phyloP scores from a whole-genome alignment of 140 eudicot species.

The Senecio squalidus region DNA sequence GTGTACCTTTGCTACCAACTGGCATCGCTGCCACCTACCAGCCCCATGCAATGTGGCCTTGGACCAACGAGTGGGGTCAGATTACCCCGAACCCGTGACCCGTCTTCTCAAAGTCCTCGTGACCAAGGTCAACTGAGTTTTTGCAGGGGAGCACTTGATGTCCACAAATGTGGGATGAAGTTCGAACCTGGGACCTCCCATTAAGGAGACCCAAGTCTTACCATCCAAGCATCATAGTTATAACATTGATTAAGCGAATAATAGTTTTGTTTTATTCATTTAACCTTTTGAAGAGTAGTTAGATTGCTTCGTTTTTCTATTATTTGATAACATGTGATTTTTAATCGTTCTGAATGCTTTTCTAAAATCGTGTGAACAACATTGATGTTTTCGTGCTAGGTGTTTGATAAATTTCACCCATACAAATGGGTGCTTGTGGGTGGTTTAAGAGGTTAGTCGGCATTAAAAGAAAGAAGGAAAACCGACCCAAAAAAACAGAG shows the following conservation, averaged over 20 bases:
- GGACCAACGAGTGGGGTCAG: no score
- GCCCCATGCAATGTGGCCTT: no score
- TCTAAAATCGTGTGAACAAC: not conserved
- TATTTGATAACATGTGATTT: not conserved
- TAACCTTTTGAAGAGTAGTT: not conserved
- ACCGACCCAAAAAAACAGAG: slow-evolving; percentile 13
- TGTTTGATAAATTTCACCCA: slow-evolving; percentile 12
- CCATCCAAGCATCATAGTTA: not conserved
- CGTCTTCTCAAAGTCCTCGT: no score
- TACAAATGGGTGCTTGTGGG: slow-evolving; percentile 32
- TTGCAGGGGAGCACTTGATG: no score
- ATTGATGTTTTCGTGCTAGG: slow-evolving; percentile 13
- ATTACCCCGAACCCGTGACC: no score
- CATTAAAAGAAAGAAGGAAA: slow-evolving; percentile 23
- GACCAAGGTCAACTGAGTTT: no score
- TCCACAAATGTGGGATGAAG: no score
- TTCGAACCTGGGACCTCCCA: no score
- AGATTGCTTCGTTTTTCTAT: not conserved
- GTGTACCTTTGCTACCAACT: no score
- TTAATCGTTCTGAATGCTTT: not conserved
- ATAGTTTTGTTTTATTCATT: not conserved
- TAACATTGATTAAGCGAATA: not conserved
- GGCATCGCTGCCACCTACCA: no score
- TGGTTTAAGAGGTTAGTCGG: slow-evolving; percentile 29
- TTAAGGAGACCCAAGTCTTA: no score